Base-by-base conservation (phyloP, 2,329 filamentous ascomycete genomes). In the Aspergillus sp. region DNA sequence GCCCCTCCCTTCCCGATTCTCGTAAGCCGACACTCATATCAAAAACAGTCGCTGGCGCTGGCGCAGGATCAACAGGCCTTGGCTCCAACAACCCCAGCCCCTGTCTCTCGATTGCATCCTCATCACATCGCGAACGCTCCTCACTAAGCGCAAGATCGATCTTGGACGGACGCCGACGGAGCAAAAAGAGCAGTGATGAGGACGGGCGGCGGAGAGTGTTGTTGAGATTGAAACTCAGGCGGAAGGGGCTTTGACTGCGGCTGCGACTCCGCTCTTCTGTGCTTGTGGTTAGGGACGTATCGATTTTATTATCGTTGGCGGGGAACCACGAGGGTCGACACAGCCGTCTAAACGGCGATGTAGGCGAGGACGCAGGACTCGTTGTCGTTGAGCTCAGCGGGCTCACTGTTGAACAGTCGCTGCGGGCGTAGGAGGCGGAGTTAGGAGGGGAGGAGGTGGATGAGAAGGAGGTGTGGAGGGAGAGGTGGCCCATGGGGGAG, bases 1-100 rank as follows among this genome's bases (percentile, higher is more conserved):
- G n/a, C 33, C n/a, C 33, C 7, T 5, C 33, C 7, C 4, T 5
- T n/a, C n/a, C 17, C 17, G 17, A 19, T 19, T 19, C 17, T 19
- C 17, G 17, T 19, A 19, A 19, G 3, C 17, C 17, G 17, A 3
- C 4, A 7, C 33, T 37, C 6, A 15, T 10, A 17, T 37, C 33
- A 37, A 3, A 5, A 13, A 19, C n/a, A 7, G 17, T 4, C 7
- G 61, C 56, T 7, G 57, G 53, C 10, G 59, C 57, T 3, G 56
- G 58, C 32, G 61, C 50, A 2, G 61, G 62, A 49, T 70, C 67
- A 6, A 71, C 66, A 0, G 72, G 72, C 15, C 72, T 56, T 1
- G 72, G 72, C 56, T 75, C 72, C 60, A 75, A 62, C 17, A 75
- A 57, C 19, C 63, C 66, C 35, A 75, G 49, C 0, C 72, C 71